These are phyloP conservation scores for Starmerella potacharoeniae DNA, from an alignment of 805 yeast genomes.

Conservation along the genomic window DNA sequence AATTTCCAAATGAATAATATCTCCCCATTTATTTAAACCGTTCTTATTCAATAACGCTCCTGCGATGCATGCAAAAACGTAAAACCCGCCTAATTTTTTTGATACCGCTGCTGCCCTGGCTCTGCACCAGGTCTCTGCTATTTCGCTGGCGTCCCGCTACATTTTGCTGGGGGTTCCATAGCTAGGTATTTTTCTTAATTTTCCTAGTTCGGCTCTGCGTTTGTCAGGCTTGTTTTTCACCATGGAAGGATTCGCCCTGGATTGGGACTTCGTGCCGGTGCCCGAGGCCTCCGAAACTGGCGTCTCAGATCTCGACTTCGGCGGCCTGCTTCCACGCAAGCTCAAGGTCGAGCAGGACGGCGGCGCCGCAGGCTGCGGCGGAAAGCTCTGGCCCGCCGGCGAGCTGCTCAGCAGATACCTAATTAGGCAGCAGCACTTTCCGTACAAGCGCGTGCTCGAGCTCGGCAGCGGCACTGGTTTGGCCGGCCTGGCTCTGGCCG, in stretches of 20 bases:
- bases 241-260: conserved; percentile 17
- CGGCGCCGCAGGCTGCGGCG: conserved; percentile 53
- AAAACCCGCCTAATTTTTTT: background rate
- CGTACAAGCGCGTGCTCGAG: conserved; percentile 33
- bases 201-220: background rate
- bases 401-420: conserved; percentile 41
- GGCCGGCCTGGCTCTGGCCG: conserved; percentile 35
- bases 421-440: conserved; percentile 23
- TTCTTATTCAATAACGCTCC: background rate
- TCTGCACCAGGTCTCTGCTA: too few relatives aligned
- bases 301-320: conserved; percentile 31
- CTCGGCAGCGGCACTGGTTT: conserved; percentile 52
- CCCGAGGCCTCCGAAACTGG: conserved; percentile 33
- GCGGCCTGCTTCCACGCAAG: conserved; percentile 31
- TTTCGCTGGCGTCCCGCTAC: too few relatives aligned
- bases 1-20: background rate
- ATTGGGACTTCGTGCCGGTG: conserved; percentile 29
- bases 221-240: background rate
- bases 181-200: too few relatives aligned
- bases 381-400: conserved; percentile 53
- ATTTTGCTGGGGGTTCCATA: too few relatives aligned
- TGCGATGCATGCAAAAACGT: background rate
- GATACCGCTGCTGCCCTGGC: background rate
- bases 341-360: conserved; percentile 43
- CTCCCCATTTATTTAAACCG: conserved; percentile 4